phyloP scores from a whole-genome alignment of 2,329 filamentous ascomycete genomes.

The Fusarium oxysporum region DNA sequence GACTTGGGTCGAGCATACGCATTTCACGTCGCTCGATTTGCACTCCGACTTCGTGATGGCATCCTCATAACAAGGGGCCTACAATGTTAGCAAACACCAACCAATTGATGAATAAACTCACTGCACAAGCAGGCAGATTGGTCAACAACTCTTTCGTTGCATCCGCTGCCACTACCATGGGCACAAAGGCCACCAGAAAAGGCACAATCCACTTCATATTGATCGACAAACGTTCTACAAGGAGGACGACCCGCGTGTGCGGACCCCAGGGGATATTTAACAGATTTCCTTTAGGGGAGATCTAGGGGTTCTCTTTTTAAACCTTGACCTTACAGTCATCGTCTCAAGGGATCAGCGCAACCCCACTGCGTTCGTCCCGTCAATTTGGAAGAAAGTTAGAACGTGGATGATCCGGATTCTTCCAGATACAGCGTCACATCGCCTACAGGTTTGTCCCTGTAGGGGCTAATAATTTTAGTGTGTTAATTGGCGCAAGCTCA shows the following conservation, averaged over 20 bases:
- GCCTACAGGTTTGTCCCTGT: not conserved
- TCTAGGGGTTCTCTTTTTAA: not conserved
- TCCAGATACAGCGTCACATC: slow-evolving; percentile 16
- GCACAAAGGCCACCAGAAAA: slow-evolving; percentile 37
- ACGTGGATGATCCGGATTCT: slow-evolving; percentile 6
- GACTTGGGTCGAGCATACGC: slow-evolving; percentile 35
- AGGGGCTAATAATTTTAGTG: not conserved
- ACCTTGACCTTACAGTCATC: slow-evolving; percentile 2
- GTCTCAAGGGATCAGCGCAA: slow-evolving; percentile 3
- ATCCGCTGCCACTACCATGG: slow-evolving; percentile 16
- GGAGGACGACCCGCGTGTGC: slow-evolving; percentile 7
- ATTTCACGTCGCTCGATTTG: slow-evolving; percentile 34
- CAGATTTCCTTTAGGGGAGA: not conserved
- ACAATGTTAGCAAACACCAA: slow-evolving; percentile 1
- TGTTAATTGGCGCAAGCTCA: not conserved
- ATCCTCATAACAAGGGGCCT: slow-evolving; percentile 16
- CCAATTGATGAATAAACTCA: slow-evolving; percentile 6
- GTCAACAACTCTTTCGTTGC: slow-evolving; percentile 31
- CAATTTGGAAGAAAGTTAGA: not conserved
- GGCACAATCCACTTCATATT: slow-evolving; percentile 42
- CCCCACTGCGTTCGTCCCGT: slow-evolving; percentile 7
- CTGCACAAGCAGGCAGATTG: slow-evolving; percentile 34
- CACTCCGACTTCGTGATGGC: slow-evolving; percentile 25
- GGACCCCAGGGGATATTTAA: slow-evolving; percentile 23
- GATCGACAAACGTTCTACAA: slow-evolving; percentile 24